Base-by-base conservation (phyloP, 1,139 yeast species). In the Zygosaccharomyces sapae region DNA sequence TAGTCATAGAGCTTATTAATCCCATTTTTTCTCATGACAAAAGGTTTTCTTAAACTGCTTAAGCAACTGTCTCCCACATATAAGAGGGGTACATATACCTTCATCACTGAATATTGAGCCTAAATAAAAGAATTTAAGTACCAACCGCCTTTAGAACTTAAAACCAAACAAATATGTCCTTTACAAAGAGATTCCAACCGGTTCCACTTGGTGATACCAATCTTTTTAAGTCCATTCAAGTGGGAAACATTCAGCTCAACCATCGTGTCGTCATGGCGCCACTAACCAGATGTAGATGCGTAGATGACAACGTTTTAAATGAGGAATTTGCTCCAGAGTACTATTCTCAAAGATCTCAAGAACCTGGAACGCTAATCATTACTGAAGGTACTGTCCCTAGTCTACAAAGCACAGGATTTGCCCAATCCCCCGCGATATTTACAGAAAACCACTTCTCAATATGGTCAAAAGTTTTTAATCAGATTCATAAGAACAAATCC, bases 331-430 rank as follows among this genome's bases (percentile, higher is more conserved):
- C 72, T 53, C 63, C 66, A 6, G 68, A 73, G 48, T 79, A 81
- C 62, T 83, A 83, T 57, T 68, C 59, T 3, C 76, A 76, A 54
- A 70, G 88, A 53, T 71, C 84, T 4, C 57, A 66, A 44, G 60
- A 67, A 47, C 77, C 81, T 18, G 87, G 87, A 4, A 70, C 75
- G 7, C 53, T 75, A n/a, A 49, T 74, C 20, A 64, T 75, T 48
- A 56, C 77, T 10, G 81, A 76, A 56, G 79, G 71, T 3, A 68
- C 76, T 1, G 63, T 65, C 44, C 68, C 74, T 25, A 59, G 70
- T 18, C 58, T 62, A 4, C 56, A 55, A 22, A 70, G 73, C 3
- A 70, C 70, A 24, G 66, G 66, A 24, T 70, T 67, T 22, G 66
- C 68, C 2, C 64, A 62, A 45, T 71, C 67, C 16, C 83, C 83